Conservation (phyloP, 768 basidiomycete genomes). For the Pisolithus tinctorius region DNA sequence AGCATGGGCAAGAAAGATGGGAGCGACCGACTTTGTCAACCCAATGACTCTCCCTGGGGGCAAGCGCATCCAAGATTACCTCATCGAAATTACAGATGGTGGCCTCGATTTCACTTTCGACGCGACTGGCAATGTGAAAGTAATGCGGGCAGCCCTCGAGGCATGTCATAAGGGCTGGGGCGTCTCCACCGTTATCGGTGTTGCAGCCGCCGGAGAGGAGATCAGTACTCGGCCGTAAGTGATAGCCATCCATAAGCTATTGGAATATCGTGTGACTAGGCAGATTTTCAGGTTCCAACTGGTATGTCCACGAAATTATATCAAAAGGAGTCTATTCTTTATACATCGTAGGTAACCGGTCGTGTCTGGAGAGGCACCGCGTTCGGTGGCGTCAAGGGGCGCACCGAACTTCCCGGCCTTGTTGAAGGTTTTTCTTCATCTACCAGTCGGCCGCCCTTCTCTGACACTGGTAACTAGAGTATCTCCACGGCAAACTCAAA, state of each 20-base stretch:
- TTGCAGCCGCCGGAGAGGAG: conserved; percentile 95
- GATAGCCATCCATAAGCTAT: background rate
- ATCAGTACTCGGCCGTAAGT: conserved; percentile 82
- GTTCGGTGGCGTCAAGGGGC: conserved; percentile 97
- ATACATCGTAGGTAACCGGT: conserved; percentile 60
- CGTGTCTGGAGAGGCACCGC: conserved; percentile 93
- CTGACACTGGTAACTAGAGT: conserved; percentile 43
- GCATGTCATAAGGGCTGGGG: conserved; percentile 99
- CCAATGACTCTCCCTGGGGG: conserved; percentile 67
- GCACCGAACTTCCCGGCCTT: conserved; percentile 90
- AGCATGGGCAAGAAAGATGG: conserved; percentile 85
- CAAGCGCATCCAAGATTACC: conserved; percentile 80
- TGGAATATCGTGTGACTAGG: conserved; percentile 12
- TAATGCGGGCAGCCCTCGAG: conserved; percentile 94
- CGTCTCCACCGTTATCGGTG: conserved; percentile 91
- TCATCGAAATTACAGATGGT: conserved; percentile 92
- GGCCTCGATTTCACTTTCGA: conserved; percentile 98
- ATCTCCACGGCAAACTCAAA: conserved; percentile 73
- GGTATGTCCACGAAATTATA: conserved; percentile 11
- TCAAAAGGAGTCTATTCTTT: background rate
- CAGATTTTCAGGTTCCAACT: conserved; percentile 42
- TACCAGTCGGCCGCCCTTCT: background rate
- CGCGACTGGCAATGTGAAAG: conserved; percentile 90
- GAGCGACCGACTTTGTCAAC: conserved; percentile 93
- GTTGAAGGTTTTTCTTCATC: conserved; percentile 60